Evolutionary conservation across 2,329 filamentous ascomycete species (phyloP), one percentile per base, ranked within the genome.

Genomic region (Alternaria ventricosa): DNA sequence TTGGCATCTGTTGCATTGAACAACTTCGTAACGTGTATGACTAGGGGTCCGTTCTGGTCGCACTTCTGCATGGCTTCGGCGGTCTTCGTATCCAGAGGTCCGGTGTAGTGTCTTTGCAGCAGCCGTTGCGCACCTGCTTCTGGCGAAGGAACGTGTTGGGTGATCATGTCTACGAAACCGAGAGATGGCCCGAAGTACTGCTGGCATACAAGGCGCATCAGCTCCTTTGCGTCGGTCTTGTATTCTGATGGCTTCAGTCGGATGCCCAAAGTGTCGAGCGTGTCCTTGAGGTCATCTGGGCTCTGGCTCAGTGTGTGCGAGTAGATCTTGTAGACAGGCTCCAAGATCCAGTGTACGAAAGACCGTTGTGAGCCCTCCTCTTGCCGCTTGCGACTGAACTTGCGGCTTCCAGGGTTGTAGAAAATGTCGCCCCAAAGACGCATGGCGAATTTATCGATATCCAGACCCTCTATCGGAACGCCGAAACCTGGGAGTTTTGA

Each of bases 251-350:
- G 95, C 82, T 98, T 99, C 66, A 99, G 83, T 20, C 85, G 82
- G 72, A 99, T 97, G 12, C 94, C 93, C 10, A 99, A 84, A 20
- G 88, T 89, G 18, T 87, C 89, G 61, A 99, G 82, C 0, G 94
- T 96, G 50, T 87, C 86, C 75, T 92, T 94, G 63, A 99, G 83
- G 71, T 97, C 92, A 58, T 93, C 90, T 0, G 95, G 92, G 73
- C 90, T 95, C 77, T 96, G 92, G 76, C 94, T 96, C 75, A 99
- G 93, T 5, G 94, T 96, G 78, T 97, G 93, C 15, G 94, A 95
- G 79, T 95, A 98, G 45, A 99, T 86, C 81, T 99, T 99, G 87
- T 99, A 99, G 71, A 99, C 94, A 18, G 96, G 96, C 78, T 99
- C 96, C 51, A 99, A 85, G 27, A 99, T 87, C 78, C 98, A 99